A percentile compares a stretch with the other conserved stretches of the same genome.
Conservation (phyloP, 2,329 filamentous ascomycete species). For the Diplodia mutila region DNA sequence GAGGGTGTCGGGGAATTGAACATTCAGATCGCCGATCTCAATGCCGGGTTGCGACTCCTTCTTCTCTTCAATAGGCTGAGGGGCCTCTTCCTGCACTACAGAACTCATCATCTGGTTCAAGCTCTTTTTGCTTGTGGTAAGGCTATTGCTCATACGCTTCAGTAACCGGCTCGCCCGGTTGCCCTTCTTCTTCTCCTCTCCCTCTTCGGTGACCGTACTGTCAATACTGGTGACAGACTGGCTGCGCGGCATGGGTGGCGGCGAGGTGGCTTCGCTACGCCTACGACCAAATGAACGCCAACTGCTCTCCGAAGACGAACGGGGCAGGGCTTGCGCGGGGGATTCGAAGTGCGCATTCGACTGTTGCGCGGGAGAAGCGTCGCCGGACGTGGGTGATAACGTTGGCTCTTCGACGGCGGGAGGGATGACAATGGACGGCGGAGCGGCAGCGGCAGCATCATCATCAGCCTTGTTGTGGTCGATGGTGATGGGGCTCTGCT, state of each 20-base stretch:
- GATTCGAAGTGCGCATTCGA: constrained; percentile 15
- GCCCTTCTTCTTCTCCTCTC: constrained; percentile 57
- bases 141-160: constrained; percentile 68
- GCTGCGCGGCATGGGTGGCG: constrained; percentile 34
- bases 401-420: constrained; percentile 31
- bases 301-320: constrained; percentile 46
- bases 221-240: constrained; percentile 35
- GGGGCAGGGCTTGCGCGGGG: constrained; percentile 33
- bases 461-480: constrained; percentile 45
- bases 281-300: constrained; percentile 44
- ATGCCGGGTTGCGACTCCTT: constrained; percentile 50
- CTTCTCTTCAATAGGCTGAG: constrained; percentile 28
- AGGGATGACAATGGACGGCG: constrained; percentile 31
- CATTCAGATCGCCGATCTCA: constrained; percentile 87
- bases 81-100: constrained; percentile 43
- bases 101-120: constrained; percentile 44
- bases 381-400: constrained; percentile 15
- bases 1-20: constrained; percentile 94
- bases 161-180: constrained; percentile 65
- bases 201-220: constrained; percentile 42
- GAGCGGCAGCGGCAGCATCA: constrained; percentile 33
- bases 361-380: constrained; percentile 15
- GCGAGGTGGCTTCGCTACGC: constrained; percentile 40
- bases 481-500: constrained; percentile 65
- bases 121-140: constrained; percentile 57